Evolutionary conservation across 371 early-diverging fungal species (phyloP), one percentile per base, ranked within the genome.

Genomic region (Chytridiales sp.): DNA sequence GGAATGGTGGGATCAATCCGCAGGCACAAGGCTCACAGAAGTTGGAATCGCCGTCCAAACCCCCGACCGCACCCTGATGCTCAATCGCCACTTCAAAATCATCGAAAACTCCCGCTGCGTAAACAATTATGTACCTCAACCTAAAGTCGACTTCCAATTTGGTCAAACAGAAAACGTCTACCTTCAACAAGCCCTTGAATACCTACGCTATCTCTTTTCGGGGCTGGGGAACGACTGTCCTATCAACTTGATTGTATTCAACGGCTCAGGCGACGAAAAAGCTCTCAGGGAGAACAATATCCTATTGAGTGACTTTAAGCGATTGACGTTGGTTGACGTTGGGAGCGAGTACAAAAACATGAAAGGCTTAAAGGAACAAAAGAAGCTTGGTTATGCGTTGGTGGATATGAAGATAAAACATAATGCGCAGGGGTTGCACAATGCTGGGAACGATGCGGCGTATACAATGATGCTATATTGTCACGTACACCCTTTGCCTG

Each of bases 371-470:
- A 19, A 1, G 57, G 4, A 11, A 3, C 4, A 4, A n/a, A 17
- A 26, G 6, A 46, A 44, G 19, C 26, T 56, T 4, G 47, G 22
- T 31, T 15, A 31, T 21, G 11, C 47, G 32, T 56, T 44, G 21
- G 8, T 11, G 32, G 9, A 6, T 8, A 32, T 56, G 9, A 36
- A 35, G 1, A 46, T 56, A 26, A 6, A 24, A 1, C 35, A 34
- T 15, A 19, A 11, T 4, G 15, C 9, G 15, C 47, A 39, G 13
- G 1, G 38, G 11, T 40, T 59, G 6, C 59, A 59, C 29, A 47
- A 59, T 49, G 59, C 59, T 9, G 59, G 59, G n/a, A 59, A 59
- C 38, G 59, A 59, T 40, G 59, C 59, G 13, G 47, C 49, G 4
- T 59, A 48, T 31, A 59, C 59, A 6, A 15, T 59, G 49, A 36